Percentiles rank a stretch among this genome's conserved stretches.
These are phyloP conservation scores for Fusarium floridanum DNA, from an alignment of 2,329 filamentous ascomycete species.

Conservation along the genomic window DNA sequence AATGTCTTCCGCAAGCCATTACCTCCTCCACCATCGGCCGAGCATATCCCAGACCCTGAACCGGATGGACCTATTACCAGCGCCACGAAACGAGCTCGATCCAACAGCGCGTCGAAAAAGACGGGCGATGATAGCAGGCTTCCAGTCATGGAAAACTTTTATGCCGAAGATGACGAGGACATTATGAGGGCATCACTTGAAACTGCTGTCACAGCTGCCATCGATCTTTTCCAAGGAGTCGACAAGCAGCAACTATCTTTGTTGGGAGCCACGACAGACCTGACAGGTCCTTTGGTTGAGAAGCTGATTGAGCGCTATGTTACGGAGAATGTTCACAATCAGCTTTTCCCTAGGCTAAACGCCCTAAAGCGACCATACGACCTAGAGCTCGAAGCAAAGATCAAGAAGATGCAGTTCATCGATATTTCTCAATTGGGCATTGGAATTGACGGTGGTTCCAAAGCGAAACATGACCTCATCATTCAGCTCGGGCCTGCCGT, in stretches of 20 bases:
- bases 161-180: slow-evolving; percentile 90
- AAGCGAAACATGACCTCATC: slow-evolving; percentile 85
- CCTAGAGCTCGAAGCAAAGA: slow-evolving; percentile 87
- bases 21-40: slow-evolving; percentile 77
- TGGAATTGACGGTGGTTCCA: slow-evolving; percentile 80
- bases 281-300: slow-evolving; percentile 93
- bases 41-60: slow-evolving; percentile 68
- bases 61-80: slow-evolving; percentile 68
- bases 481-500: slow-evolving; percentile 82
- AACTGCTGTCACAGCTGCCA: slow-evolving; percentile 91
- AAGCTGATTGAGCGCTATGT: slow-evolving; percentile 95
- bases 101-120: slow-evolving; percentile 60
- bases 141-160: slow-evolving; percentile 73
- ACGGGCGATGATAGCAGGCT: slow-evolving; percentile 52
- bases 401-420: slow-evolving; percentile 91
- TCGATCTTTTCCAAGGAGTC: slow-evolving; percentile 94
- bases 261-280: slow-evolving; percentile 90
- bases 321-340: slow-evolving; percentile 90
- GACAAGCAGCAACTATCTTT: slow-evolving; percentile 96
- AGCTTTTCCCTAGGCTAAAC: slow-evolving; percentile 87
- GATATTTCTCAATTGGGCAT: slow-evolving; percentile 97
- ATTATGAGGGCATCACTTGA: slow-evolving; percentile 90
- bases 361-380: slow-evolving; percentile 85
- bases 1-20: slow-evolving; percentile 87
- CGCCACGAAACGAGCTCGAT: slow-evolving; percentile 68